Evolutionary conservation across 345 rosid species (phyloP).

Genomic region (Turnera subulata): DNA sequence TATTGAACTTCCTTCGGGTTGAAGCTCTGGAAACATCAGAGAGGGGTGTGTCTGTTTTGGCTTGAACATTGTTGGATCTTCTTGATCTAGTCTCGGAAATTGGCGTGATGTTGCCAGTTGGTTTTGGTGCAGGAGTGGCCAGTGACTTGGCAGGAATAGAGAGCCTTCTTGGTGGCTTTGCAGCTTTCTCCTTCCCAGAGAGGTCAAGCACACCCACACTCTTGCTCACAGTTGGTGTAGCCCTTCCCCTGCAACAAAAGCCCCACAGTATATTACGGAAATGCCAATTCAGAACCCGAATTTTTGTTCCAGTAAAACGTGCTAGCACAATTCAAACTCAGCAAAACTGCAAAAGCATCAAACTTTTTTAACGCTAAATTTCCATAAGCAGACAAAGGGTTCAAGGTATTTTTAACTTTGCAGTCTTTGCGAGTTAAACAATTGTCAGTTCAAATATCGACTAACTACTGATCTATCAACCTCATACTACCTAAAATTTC

Average conservation of each 20-base stretch:
- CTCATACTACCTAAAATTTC: too few species aligned
- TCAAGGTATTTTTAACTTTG: too few species aligned
- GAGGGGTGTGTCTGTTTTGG: constrained; percentile 49
- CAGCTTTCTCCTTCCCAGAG: constrained; percentile 60
- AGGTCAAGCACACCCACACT: constrained; percentile 67
- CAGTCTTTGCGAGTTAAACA: too few species aligned
- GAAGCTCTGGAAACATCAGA: constrained; percentile 49
- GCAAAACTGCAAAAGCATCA: too few species aligned
- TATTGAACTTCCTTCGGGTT: constrained; percentile 41
- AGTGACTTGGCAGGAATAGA: constrained; percentile 60
- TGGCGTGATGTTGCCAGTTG: constrained; percentile 40
- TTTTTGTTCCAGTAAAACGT: too few species aligned
- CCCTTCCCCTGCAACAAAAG: constrained; percentile 35
- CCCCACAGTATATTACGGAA: background rate
- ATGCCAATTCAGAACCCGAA: too few species aligned
- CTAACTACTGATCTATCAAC: too few species aligned
- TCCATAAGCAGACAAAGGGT: too few species aligned
- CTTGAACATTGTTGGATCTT: constrained; percentile 34
- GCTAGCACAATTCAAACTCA: too few species aligned
- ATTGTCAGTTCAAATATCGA: too few species aligned
- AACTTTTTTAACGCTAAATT: too few species aligned
- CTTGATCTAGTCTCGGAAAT: constrained; percentile 50
- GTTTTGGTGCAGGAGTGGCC: constrained; percentile 33
- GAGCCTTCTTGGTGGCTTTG: constrained; percentile 77
- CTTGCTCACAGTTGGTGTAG: constrained; percentile 55